These are phyloP conservation scores for Fusarium sp. DNA, from an alignment of 2,329 filamentous ascomycete species.

Conservation along the genomic window DNA sequence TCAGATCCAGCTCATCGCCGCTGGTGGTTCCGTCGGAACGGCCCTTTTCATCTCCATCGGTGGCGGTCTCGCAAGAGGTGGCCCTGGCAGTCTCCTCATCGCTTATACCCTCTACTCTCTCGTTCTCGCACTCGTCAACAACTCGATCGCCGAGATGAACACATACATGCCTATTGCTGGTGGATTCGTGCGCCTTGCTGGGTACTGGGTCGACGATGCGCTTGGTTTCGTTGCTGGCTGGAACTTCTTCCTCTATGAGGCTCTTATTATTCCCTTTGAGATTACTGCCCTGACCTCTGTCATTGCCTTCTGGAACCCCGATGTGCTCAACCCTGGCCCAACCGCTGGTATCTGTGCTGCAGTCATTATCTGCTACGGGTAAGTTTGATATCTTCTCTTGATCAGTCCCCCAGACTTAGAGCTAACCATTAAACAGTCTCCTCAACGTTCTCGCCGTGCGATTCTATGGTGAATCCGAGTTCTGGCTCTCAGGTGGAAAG, in stretches of 20 bases:
- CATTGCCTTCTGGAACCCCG: constrained; percentile 63
- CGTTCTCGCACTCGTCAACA: constrained; percentile 37
- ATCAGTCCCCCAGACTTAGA: no score
- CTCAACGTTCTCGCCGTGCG: constrained; percentile 59
- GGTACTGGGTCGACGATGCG: constrained; percentile 38
- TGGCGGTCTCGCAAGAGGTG: constrained; percentile 38
- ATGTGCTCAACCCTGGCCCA: constrained; percentile 52
- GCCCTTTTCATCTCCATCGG: constrained; percentile 43
- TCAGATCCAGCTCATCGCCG: constrained; percentile 50
- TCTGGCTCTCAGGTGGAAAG: constrained; percentile 64
- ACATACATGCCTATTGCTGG: constrained; percentile 39
- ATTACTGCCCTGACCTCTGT: constrained; percentile 64
- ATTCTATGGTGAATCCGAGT: constrained; percentile 61
- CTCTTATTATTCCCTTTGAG: constrained; percentile 64
- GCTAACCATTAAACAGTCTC: constrained; percentile 34
- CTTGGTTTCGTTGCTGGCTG: constrained; percentile 38
- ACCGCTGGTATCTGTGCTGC: constrained; percentile 61
- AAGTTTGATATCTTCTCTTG: background rate
- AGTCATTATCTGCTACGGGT: constrained; percentile 58
- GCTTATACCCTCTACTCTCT: constrained; percentile 29
- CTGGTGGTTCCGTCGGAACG: constrained; percentile 39
- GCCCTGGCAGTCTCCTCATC: constrained; percentile 33
- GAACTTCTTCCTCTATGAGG: constrained; percentile 56
- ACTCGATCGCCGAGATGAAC: constrained; percentile 41
- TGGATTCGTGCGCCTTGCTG: constrained; percentile 36